These are phyloP conservation scores for Leishmania major DNA, from an alignment of 208 protist species.

Conservation along the genomic window DNA sequence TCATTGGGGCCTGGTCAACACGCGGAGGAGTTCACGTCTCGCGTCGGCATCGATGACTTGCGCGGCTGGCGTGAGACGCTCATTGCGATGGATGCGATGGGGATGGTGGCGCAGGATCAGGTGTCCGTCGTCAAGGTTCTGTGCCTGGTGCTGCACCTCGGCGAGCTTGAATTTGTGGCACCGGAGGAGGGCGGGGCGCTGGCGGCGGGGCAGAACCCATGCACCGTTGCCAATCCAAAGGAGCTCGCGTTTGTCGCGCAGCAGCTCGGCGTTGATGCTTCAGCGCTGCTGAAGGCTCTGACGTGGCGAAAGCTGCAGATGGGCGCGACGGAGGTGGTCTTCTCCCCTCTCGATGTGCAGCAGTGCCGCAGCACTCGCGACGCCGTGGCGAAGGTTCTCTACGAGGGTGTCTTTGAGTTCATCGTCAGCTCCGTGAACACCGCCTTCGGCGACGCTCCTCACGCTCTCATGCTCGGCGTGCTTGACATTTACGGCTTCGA, in stretches of 20 bases:
- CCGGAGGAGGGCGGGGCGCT: conserved; percentile 33
- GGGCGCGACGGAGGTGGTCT: conserved; percentile 55
- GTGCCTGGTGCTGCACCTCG: conserved; percentile 94
- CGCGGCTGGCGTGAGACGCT: conserved; percentile 76
- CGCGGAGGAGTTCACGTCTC: conserved; percentile 21
- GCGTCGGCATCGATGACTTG: conserved; percentile 70
- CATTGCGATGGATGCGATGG: conserved; percentile 92
- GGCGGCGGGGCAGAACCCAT: conserved; percentile 33
- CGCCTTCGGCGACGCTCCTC: conserved; percentile 68
- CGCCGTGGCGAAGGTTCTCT: conserved; percentile 95
- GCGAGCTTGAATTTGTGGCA: conserved; percentile 91
- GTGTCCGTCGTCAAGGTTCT: conserved; percentile 82
- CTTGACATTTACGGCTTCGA: conserved; percentile 98
- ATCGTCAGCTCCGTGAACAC: conserved; percentile 95
- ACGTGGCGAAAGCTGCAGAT: conserved; percentile 73
- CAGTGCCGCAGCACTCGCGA: conserved; percentile 91
- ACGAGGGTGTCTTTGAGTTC: conserved; percentile 96
- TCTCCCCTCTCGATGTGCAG: conserved; percentile 71
- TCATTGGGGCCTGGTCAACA: conserved; percentile 14
- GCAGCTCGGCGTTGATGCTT: conserved; percentile 59
- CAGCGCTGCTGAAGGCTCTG: conserved; percentile 52
- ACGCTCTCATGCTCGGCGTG: conserved; percentile 90
- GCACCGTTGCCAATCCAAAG: conserved; percentile 31
- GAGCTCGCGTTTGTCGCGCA: conserved; percentile 53
- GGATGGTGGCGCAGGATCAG: conserved; percentile 78